Evolutionary conservation across 371 early-diverging fungal species (phyloP).

Genomic region (Dichotomocladium elegans): DNA sequence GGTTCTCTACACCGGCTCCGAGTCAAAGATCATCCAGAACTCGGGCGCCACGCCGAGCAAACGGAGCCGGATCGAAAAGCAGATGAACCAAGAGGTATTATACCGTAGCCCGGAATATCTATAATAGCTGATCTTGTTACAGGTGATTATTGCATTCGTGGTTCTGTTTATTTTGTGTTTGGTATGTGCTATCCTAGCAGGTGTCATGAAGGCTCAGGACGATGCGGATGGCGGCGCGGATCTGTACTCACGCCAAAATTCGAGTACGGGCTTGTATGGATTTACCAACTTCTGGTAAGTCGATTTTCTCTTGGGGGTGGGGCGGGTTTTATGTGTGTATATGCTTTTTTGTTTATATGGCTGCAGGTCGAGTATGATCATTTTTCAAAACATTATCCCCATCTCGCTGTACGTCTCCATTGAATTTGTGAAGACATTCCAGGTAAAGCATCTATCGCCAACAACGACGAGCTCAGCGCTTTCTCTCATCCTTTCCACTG

Average conservation of each 20-base stretch:
- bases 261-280: slow-evolving; percentile 37
- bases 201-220: slow-evolving; percentile 39
- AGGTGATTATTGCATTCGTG: slow-evolving; percentile 75
- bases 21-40: slow-evolving; percentile 92
- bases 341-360: not conserved
- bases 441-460: slow-evolving; percentile 63
- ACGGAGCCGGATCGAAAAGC: slow-evolving; percentile 84
- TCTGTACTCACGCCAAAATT: slow-evolving; percentile 32
- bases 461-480: no score
- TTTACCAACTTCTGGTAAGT: slow-evolving; percentile 60
- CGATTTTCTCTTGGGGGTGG: not conserved
- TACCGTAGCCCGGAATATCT: no score
- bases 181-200: slow-evolving; percentile 67
- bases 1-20: slow-evolving; percentile 85
- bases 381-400: slow-evolving; percentile 88
- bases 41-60: slow-evolving; percentile 84
- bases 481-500: no score
- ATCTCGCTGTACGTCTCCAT: slow-evolving; percentile 95
- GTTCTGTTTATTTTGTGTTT: slow-evolving; percentile 71
- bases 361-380: slow-evolving; percentile 75
- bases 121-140: not conserved
- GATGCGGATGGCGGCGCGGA: slow-evolving; percentile 20
- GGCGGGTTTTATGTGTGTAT: not conserved
- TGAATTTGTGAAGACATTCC: slow-evolving; percentile 84
- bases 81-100: slow-evolving; percentile 81